Evolutionary conservation across 2,329 filamentous ascomycete species (phyloP), one percentile per base, ranked within the genome.

Genomic region (Rutstroemia sp.): DNA sequence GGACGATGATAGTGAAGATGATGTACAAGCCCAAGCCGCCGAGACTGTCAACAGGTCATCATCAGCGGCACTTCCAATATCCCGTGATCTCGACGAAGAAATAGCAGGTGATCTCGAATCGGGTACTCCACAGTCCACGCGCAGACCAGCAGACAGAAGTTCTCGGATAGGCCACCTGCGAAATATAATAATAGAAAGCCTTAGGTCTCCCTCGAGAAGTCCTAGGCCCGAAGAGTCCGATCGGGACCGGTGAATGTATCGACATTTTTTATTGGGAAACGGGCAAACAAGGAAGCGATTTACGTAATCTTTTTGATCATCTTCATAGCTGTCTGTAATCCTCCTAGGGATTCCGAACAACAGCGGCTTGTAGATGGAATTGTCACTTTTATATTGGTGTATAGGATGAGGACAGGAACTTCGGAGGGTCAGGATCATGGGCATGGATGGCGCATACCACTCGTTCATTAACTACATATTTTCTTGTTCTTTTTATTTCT

Each of bases 11-110:
- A 72, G 73, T 17, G 70, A 71, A n/a, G 71, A 76, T 42, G 70
- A 73, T 40, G 61, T 76, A 14, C 76, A 79, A 62, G 66, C 64
- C 4, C 71, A 74, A 63, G 75, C 73, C 36, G 71, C 71, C 2
- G 72, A 75, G 55, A 73, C 71, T 2, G 69, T 70, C 27, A 76
- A 76, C 52, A 73, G 75, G 25, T 74, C 76, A 5, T 74, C 76
- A 3, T 78, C 78, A 25, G 74, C 79, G 1, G 60, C 64, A 16
- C 53, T 65, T 7, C 65, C 65, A 0, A 64, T 67, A 14, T 38
- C 61, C 1, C 56, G 49, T 2, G 56, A 44, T 19, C 39, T 61
- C 4, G 56, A 54, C 12, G 58, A 61, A 40, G 54, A 59, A 9
- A 58, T 58, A 6, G 57, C 60, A 51, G 55, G 57, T 12, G 65